phyloP scores from a whole-genome alignment of 139 green algal species.

The Chlamydomonas sp. region DNA sequence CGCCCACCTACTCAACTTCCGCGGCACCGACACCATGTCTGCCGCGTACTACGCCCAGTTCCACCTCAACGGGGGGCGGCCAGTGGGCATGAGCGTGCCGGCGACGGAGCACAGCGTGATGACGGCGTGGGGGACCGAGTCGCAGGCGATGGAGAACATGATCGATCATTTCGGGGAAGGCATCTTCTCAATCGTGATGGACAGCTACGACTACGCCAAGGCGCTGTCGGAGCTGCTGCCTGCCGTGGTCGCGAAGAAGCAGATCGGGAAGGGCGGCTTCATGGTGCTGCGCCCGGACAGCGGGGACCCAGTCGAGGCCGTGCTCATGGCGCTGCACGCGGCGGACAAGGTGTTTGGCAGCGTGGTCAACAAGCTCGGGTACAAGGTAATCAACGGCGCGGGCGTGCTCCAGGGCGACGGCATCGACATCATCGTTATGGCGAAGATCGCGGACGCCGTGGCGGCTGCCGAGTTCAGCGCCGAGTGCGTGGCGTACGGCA shows the following conservation, averaged over 20 bases:
- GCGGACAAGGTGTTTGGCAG: slow-evolving; percentile 55
- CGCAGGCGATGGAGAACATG: slow-evolving; percentile 79
- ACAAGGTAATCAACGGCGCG: slow-evolving; percentile 57
- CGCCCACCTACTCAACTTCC: slow-evolving; percentile 85
- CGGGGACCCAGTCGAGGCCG: slow-evolving; percentile 73
- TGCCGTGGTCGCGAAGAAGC: slow-evolving; percentile 48
- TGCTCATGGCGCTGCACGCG: slow-evolving; percentile 46
- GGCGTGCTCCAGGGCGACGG: slow-evolving; percentile 86
- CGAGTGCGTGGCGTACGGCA: slow-evolving; percentile 77
- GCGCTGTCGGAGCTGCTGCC: slow-evolving; percentile 72
- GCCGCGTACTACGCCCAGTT: slow-evolving; percentile 87
- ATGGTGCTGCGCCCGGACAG: slow-evolving; percentile 82
- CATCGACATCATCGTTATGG: slow-evolving; percentile 58
- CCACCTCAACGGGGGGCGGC: slow-evolving; percentile 69
- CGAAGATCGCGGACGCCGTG: slow-evolving; percentile 55
- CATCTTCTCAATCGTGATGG: slow-evolving; percentile 77
- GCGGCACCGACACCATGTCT: slow-evolving; percentile 77
- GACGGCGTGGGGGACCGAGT: slow-evolving; percentile 78
- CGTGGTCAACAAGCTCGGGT: slow-evolving; percentile 67
- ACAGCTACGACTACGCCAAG: slow-evolving; percentile 79
- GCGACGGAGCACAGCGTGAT: slow-evolving; percentile 90
- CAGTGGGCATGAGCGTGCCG: slow-evolving; percentile 69
- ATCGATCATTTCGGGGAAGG: slow-evolving; percentile 73
- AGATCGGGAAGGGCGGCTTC: slow-evolving; percentile 63
- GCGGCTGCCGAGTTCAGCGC: slow-evolving; percentile 63